Evolutionary conservation across 164 flowering plant genomes (phyloP), one percentile per base, ranked within the genome.

Genomic region (Magnolia officinalis): DNA sequence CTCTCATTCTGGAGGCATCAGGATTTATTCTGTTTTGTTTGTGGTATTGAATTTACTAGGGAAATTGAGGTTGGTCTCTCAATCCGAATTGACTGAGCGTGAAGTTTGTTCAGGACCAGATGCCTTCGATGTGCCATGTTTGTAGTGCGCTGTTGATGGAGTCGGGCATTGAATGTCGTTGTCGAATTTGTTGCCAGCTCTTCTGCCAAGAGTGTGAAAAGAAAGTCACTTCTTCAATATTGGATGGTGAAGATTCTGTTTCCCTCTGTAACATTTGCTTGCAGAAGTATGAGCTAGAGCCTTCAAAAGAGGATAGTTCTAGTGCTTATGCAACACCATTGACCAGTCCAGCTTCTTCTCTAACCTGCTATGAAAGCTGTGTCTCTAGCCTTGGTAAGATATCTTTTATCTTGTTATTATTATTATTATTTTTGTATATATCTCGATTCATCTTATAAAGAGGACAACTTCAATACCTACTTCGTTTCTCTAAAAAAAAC

Each of bases 351-450:
- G 29, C 89, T 52, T 71, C 81, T 79, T 89, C 95, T 8, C 72
- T 87, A 70, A 76, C 84, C 24, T 88, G 92, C 83, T 83, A 73
- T 73, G 86, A 87, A 68, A 88, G 92, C 75, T 82, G 74, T 61
- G 75, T 76, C 69, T 94, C 97, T 52, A 83, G 82, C 81, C 86
- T 81, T 86, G 86, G 96, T 92, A 89, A 81, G 55, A 55, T 78
- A 23, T 26, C 49, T 63, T 10, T 10, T 63, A 58, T 66, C 21
- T 52, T 52, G 59, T 52, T 52, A 14, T 9, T 14, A 8, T 26
- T 26, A 26, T 26, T 26, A 26, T 24, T 24, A 24, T 24, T 24
- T 37, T 37, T 37, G 45, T 37, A 3, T 37, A 37, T 37, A 37
- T 37, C 4, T 37, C 45, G 45, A 37, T 37, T 2, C 45, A 37